Evolutionary conservation across 169 alveolate species (phyloP).

Genomic region (Cryptosporidium meleagridis): DNA sequence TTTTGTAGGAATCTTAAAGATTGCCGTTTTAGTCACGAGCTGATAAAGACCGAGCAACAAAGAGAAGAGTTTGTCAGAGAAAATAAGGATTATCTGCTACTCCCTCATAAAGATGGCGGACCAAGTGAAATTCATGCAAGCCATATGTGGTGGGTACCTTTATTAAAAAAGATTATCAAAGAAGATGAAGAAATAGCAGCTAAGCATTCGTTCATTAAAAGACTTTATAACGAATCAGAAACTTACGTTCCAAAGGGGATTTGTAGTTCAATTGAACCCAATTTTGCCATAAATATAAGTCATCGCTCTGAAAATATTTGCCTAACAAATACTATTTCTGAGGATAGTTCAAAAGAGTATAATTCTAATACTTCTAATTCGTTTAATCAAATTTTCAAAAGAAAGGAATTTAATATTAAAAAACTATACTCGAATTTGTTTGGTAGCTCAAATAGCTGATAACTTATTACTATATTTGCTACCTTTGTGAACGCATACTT

Average conservation of each 20-base stretch:
- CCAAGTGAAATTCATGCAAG: conserved; percentile 18
- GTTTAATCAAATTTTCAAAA: not conserved
- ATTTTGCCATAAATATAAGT: not conserved
- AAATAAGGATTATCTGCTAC: conserved; percentile 50
- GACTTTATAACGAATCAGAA: conserved; percentile 28
- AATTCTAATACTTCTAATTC: not conserved
- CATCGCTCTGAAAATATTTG: not conserved
- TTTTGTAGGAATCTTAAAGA: conserved; percentile 62
- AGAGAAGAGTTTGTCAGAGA: conserved; percentile 68
- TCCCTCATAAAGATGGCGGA: conserved; percentile 66
- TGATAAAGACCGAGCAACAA: conserved; percentile 23
- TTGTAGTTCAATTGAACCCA: conserved; percentile 16
- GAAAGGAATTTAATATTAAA: conserved; percentile 1
- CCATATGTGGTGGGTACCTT: conserved; percentile 69
- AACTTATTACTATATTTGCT: not conserved
- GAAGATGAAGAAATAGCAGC: conserved; percentile 30
- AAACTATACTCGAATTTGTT: not conserved
- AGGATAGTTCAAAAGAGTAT: not conserved
- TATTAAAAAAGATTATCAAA: conserved; percentile 33
- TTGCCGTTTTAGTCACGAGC: conserved; percentile 62
- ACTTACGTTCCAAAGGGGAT: conserved; percentile 26
- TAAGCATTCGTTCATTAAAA: conserved; percentile 10
- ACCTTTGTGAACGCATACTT: not conserved
- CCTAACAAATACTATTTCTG: not conserved
- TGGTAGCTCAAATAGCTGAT: not conserved